These are phyloP conservation scores for Phallus indusiatus DNA, from an alignment of 768 basidiomycete genomes.

Conservation along the genomic window DNA sequence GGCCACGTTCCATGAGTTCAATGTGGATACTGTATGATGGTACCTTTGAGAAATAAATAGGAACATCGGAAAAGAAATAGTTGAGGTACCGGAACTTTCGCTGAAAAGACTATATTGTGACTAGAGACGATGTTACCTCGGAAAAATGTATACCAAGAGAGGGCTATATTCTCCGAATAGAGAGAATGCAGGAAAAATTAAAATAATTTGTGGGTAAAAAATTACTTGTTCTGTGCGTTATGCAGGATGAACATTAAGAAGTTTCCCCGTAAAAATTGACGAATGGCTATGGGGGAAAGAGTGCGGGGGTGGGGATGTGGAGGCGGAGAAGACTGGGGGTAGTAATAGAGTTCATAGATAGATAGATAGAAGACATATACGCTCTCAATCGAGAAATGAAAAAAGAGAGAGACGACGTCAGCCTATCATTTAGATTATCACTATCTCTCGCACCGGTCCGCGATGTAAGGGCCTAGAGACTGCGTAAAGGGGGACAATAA, in stretches of 20 bases:
- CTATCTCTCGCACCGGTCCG: too few relatives aligned
- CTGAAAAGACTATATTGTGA: neutral
- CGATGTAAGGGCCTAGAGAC: too few relatives aligned
- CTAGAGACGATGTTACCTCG: neutral
- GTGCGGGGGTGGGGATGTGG: neutral
- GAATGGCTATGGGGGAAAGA: neutral
- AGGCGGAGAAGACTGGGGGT: neutral
- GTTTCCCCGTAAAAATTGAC: neutral
- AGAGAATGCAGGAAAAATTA: neutral
- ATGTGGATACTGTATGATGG: neutral
- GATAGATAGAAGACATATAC: too few relatives aligned
- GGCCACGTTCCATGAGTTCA: neutral
- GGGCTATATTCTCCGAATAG: neutral
- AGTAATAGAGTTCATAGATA: too few relatives aligned
- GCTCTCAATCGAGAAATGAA: too few relatives aligned
- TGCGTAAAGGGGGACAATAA: too few relatives aligned
- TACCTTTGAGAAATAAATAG: neutral
- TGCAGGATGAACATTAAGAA: neutral
- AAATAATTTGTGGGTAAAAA: neutral
- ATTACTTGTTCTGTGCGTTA: too few relatives aligned
- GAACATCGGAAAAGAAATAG: neutral
- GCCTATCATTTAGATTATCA: too few relatives aligned
- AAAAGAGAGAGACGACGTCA: too few relatives aligned
- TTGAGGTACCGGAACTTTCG: neutral
- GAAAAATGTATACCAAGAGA: neutral